Percentiles rank a stretch among this genome's conserved stretches.
phyloP scores from a whole-genome alignment of 495 filamentous ascomycete species.

The Trypethelium eluteriae region DNA sequence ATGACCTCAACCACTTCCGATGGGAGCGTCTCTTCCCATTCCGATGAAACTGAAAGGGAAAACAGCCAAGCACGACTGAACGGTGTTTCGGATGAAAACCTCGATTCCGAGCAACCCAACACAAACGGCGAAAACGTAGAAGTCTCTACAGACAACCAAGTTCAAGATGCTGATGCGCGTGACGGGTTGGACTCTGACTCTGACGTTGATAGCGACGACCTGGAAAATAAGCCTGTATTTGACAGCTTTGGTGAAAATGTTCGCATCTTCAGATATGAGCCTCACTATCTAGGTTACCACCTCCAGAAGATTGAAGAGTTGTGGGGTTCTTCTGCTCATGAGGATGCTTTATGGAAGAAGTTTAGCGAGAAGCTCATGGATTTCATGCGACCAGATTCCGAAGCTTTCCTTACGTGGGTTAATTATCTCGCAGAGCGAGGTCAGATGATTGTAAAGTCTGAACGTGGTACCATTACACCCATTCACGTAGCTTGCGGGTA shows the following conservation, averaged over 20 bases:
- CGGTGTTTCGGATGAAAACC: too few species aligned
- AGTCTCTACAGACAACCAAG: too few species aligned
- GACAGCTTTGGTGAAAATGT: not conserved
- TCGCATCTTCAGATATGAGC: slow-evolving; percentile 2
- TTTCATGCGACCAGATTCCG: not conserved
- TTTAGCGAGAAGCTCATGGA: not conserved
- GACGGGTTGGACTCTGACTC: not conserved
- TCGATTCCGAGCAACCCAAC: too few species aligned
- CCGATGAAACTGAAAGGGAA: too few species aligned
- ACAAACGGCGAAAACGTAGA: too few species aligned
- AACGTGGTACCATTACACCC: not conserved
- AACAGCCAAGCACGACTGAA: too few species aligned
- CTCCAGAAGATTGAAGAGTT: slow-evolving; percentile 2
- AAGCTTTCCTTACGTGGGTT: not conserved
- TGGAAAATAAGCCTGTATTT: not conserved
- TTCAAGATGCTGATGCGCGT: too few species aligned
- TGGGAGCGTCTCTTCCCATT: too few species aligned
- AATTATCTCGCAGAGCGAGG: not conserved
- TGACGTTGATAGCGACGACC: slow-evolving; percentile 9
- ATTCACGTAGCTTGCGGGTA: not conserved
- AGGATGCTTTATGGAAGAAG: not conserved
- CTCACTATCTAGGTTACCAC: not conserved
- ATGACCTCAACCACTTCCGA: too few species aligned
- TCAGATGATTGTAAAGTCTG: not conserved
- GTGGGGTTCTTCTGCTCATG: not conserved